phyloP scores from a whole-genome alignment of 2,329 filamentous ascomycete genomes.

The Apiospora phragmitis region DNA sequence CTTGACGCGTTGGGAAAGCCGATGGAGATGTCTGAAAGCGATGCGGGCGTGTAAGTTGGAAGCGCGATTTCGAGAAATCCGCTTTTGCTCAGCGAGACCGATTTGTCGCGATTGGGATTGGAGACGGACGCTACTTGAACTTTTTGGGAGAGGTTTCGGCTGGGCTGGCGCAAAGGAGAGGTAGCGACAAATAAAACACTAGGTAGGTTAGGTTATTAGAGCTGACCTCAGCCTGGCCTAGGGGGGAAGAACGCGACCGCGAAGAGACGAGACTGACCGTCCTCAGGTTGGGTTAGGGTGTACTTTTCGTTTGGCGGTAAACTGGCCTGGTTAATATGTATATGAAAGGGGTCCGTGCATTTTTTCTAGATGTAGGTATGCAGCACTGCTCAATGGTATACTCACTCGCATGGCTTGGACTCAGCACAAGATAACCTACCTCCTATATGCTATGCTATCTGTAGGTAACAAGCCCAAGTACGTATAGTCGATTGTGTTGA shows the following conservation, averaged over 20 bases:
- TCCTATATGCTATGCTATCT: background rate
- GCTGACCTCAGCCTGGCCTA: conserved; percentile 7
- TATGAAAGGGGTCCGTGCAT: background rate
- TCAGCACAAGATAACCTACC: background rate
- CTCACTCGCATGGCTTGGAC: background rate
- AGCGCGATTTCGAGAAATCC: background rate
- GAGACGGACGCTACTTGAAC: conserved; percentile 8
- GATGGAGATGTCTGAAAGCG: background rate
- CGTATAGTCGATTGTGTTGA: no score
- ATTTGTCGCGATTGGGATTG: conserved; percentile 1
- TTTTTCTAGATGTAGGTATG: background rate
- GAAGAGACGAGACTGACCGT: conserved; percentile 4
- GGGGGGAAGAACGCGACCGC: background rate
- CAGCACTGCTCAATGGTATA: background rate
- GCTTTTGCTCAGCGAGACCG: background rate
- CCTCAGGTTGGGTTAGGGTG: background rate
- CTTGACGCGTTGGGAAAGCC: background rate
- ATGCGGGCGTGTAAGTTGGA: background rate
- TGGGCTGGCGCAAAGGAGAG: conserved; percentile 4
- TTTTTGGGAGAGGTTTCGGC: conserved; percentile 10
- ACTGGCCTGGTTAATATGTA: background rate
- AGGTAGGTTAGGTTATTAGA: conserved; percentile 6
- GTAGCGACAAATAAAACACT: conserved; percentile 4
- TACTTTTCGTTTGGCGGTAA: background rate
- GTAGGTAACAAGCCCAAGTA: no score